Conservation (phyloP, 2,329 filamentous ascomycete species). For the Albifimbria verrucaria region DNA sequence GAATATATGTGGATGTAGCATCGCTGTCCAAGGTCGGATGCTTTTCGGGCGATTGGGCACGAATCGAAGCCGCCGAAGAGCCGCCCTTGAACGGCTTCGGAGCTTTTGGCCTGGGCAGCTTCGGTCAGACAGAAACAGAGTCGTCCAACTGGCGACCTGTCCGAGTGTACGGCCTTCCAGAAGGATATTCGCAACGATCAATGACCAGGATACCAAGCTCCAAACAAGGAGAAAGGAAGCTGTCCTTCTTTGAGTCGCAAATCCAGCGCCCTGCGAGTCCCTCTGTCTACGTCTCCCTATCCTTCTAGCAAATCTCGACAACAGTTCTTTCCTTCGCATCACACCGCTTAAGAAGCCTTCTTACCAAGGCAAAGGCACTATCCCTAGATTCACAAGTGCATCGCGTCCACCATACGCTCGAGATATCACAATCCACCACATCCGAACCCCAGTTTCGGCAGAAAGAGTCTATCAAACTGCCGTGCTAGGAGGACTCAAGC, state of each 20-base stretch:
- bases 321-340: conserved; percentile 74
- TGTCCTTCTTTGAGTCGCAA: conserved; percentile 67
- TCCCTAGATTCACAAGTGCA: conserved; percentile 53
- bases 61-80: conserved; percentile 73
- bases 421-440: conserved; percentile 84
- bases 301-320: conserved; percentile 79
- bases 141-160: conserved; percentile 73
- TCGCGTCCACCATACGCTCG: conserved; percentile 57
- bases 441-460: conserved; percentile 84
- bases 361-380: conserved; percentile 48
- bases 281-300: conserved; percentile 79
- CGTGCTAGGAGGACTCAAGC: conserved; percentile 81
- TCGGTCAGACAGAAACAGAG: conserved; percentile 51
- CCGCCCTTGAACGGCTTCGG: conserved; percentile 66
- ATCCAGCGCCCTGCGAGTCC: conserved; percentile 57
- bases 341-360: conserved; percentile 60
- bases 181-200: conserved; percentile 61
- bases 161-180: conserved; percentile 84
- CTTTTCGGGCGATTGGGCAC: conserved; percentile 97
- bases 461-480: conserved; percentile 83
- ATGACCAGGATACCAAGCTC: conserved; percentile 59
- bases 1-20: conserved; percentile 86
- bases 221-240: conserved; percentile 46
- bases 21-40: conserved; percentile 87
- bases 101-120: conserved; percentile 65